Evolutionary conservation across 306 rosid genomes (phyloP).

Genomic region (Cicer yamashitae): DNA sequence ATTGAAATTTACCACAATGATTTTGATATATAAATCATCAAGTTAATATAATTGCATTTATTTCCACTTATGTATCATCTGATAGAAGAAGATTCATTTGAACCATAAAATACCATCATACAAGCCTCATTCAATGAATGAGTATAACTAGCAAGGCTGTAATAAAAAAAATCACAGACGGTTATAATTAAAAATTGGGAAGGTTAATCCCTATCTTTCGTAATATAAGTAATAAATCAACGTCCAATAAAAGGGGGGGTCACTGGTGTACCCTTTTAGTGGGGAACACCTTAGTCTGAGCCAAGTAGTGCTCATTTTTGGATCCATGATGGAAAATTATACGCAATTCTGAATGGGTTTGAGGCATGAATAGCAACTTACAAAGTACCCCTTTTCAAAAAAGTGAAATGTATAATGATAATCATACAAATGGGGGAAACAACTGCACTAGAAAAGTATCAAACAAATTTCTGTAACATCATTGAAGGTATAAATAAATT

Average conservation of each 20-base stretch:
- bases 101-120: conserved; percentile 32
- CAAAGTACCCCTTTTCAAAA: conserved; percentile 14
- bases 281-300: not conserved
- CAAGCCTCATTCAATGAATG: conserved; percentile 28
- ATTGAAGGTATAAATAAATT: conserved; percentile 7
- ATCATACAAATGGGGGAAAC: conserved; percentile 5
- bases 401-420: conserved; percentile 11
- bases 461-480: conserved; percentile 21
- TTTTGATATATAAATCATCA: conserved; percentile 23
- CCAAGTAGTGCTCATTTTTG: conserved; percentile 1
- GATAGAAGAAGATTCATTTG: conserved; percentile 21
- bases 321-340: conserved; percentile 20
- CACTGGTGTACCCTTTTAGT: not conserved
- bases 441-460: conserved; percentile 10
- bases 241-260: not conserved
- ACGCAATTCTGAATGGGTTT: not conserved
- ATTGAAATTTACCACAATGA: not conserved
- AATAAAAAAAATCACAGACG: not conserved
- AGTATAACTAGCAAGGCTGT: not conserved
- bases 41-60: conserved; percentile 23
- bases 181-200: not conserved
- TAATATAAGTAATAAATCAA: not conserved
- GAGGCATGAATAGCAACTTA: conserved; percentile 30
- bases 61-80: conserved; percentile 17
- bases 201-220: not conserved